Conservation (phyloP, 2,329 filamentous ascomycete genomes). For the Alternaria triticina region DNA sequence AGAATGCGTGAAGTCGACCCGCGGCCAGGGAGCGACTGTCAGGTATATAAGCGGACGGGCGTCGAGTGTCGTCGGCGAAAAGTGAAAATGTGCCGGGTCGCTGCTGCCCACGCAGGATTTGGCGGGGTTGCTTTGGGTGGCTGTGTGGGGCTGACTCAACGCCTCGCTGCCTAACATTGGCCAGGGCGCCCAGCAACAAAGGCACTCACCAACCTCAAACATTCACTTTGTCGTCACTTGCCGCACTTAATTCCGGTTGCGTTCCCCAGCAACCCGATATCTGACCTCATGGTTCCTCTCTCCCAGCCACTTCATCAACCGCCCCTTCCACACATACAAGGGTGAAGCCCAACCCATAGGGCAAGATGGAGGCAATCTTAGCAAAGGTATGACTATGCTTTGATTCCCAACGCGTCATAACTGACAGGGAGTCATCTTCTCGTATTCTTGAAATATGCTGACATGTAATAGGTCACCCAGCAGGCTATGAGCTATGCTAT, state of each 20-base stretch:
- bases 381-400: constrained; percentile 57
- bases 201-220: constrained; percentile 19
- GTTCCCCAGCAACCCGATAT: neutral
- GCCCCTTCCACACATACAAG: neutral
- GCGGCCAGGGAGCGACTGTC: constrained; percentile 11
- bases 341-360: constrained; percentile 4
- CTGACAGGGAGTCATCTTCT: neutral
- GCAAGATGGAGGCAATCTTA: constrained; percentile 74
- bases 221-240: neutral
- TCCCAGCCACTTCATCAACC: neutral
- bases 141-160: constrained; percentile 25
- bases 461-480: constrained; percentile 63
- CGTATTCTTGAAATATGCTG: neutral
- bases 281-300: constrained; percentile 5
- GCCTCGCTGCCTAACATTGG: constrained; percentile 34
- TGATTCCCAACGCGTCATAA: constrained; percentile 6
- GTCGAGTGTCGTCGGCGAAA: constrained; percentile 23
- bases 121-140: constrained; percentile 25
- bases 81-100: constrained; percentile 29
- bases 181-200: constrained; percentile 21
- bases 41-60: constrained; percentile 4
- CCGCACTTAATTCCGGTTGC: neutral
- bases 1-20: neutral
- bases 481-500: constrained; percentile 95
- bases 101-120: constrained; percentile 28